Evolutionary conservation across 768 basidiomycete genomes (phyloP), one percentile per base, ranked within the genome.

Genomic region (Rubroboletus satanas): DNA sequence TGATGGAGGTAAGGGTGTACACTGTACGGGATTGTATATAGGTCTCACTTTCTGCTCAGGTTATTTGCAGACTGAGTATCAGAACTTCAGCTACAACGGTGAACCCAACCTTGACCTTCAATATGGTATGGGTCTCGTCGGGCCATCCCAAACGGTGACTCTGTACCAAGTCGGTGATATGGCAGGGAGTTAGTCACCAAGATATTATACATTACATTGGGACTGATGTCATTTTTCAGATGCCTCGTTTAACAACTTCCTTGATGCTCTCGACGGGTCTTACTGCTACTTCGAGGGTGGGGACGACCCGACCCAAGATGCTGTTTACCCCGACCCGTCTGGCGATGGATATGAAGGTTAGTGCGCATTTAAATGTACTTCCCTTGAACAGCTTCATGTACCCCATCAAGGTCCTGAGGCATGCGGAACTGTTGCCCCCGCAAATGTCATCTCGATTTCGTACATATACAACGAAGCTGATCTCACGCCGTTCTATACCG

Each of bases 401-500:
- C 8, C 43, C 18, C 12, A 31, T 26, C 29, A 32, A 61, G 64
- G 67, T 11, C 65, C 72, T 7, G 65, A 71, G 52, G 71, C 68
- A 7, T 79, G 77, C 46, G 77, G 76, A 29, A 71, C 68, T 26
- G 56, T 66, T 7, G 49, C 44, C 1, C 73, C 69, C 0, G 62
- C 78, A 0, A 60, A 73, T 28, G 74, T 79, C 23, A 69, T 78
- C 45, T 76, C 77, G 14, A 74, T 71, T 3, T 78, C 76, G 2
- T 78, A 79, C 61, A 37, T 55, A 1, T 68, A 71, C 51, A 64
- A 74, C 49, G 78, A 79, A 55, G 69, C 60, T 28, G 68, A 70
- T 31, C 58, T 71, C 45, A 66, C 71, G 1, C 65, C 70, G 0
- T 65, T 69, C 45, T 78, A 76, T 55, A 66, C 73, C 23, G 60